A percentile compares a stretch with the other conserved stretches of the same genome.
phyloP scores from a whole-genome alignment of 441 rosid genomes.

The Bruguiera hainesii region DNA sequence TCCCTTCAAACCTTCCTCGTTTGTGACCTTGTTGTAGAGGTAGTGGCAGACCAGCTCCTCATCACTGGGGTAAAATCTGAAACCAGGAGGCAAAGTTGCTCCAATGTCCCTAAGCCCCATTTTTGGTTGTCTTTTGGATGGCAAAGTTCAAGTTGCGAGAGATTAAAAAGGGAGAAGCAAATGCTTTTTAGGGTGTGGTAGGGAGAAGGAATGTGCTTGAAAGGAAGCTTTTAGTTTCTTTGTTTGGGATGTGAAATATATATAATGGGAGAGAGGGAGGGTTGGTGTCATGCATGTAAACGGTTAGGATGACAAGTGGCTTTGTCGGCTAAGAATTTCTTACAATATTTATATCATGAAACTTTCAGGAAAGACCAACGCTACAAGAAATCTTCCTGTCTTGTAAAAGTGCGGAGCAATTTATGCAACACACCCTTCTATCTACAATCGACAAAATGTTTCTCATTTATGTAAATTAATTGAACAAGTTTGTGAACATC shows the following conservation, averaged over 20 bases:
- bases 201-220: slow-evolving; percentile 17
- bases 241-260: slow-evolving; percentile 16
- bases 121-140: not conserved
- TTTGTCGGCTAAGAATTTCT: slow-evolving; percentile 27
- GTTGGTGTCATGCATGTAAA: slow-evolving; percentile 23
- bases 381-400: slow-evolving; percentile 46
- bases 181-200: not conserved
- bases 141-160: not conserved
- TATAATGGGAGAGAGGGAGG: slow-evolving; percentile 23
- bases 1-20: slow-evolving; percentile 59
- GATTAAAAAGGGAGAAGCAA: not conserved
- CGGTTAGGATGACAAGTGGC: slow-evolving; percentile 10
- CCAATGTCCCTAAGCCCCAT: slow-evolving; percentile 97
- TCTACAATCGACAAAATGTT: slow-evolving; percentile 18
- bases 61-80: slow-evolving; percentile 91
- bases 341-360: slow-evolving; percentile 30
- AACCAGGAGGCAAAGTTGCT: slow-evolving; percentile 95
- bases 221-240: not conserved
- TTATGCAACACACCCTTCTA: slow-evolving; percentile 8
- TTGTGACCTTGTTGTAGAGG: slow-evolving; percentile 72
- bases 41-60: slow-evolving; percentile 96
- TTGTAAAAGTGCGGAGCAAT: slow-evolving; percentile 22
- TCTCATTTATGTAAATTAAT: slow-evolving; percentile 33
- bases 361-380: slow-evolving; percentile 42
- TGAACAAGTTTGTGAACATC: not conserved